phyloP scores from a whole-genome alignment of 164 flowering plant species.

The Sedum album region DNA sequence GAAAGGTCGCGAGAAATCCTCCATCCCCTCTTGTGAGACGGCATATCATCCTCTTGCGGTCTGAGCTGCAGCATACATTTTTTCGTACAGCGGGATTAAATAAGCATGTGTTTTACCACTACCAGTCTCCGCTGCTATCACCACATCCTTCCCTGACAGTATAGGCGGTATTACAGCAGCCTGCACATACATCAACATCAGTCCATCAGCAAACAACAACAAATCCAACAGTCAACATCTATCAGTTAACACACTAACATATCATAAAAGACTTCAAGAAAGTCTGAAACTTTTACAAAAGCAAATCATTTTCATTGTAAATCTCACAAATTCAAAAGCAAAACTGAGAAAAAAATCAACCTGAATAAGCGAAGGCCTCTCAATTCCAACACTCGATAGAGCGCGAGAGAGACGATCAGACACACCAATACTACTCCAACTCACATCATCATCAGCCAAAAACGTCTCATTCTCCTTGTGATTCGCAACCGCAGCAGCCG shows the following conservation, averaged over 20 bases:
- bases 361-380: slow-evolving; percentile 72
- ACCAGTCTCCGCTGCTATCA: slow-evolving; percentile 97
- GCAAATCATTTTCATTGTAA: background rate
- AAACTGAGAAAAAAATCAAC: slow-evolving; percentile 18
- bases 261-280: background rate
- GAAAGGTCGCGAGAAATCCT: slow-evolving; percentile 18
- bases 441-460: slow-evolving; percentile 52
- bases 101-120: slow-evolving; percentile 96
- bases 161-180: slow-evolving; percentile 67
- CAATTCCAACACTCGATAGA: slow-evolving; percentile 46
- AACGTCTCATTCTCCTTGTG: slow-evolving; percentile 29
- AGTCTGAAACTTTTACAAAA: background rate
- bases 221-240: background rate
- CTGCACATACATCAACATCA: slow-evolving; percentile 27
- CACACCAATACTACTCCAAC: slow-evolving; percentile 74
- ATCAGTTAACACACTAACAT: background rate
- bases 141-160: slow-evolving; percentile 73
- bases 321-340: background rate
- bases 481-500: slow-evolving; percentile 14
- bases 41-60: slow-evolving; percentile 15
- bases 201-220: no score
- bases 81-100: slow-evolving; percentile 67
- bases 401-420: slow-evolving; percentile 50
- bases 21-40: slow-evolving; percentile 13
- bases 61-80: slow-evolving; percentile 17